A percentile compares a stretch with the other conserved stretches of the same genome.
Conservation (phyloP, 208 protist genomes). For the Leishmania arabica region DNA sequence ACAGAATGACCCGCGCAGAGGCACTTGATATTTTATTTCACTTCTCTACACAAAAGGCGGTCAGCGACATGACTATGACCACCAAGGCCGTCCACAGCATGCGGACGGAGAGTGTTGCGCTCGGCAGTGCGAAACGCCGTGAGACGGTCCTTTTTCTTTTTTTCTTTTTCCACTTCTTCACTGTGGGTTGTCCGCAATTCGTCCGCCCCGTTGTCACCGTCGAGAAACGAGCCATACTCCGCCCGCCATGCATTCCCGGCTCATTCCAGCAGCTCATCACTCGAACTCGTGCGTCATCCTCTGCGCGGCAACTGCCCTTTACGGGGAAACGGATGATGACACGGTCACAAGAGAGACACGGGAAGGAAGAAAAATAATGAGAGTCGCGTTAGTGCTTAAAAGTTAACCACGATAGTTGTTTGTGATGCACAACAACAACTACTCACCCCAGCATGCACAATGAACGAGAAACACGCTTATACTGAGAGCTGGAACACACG, state of each 20-base stretch:
- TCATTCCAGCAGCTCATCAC: background rate
- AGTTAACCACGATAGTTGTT: conserved; percentile 2
- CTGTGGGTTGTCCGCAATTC: background rate
- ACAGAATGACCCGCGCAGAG: background rate
- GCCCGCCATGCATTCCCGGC: background rate
- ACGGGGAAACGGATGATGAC: background rate
- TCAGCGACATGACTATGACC: background rate
- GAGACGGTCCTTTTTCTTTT: background rate
- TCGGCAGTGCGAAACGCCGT: background rate
- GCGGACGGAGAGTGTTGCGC: too few relatives aligned
- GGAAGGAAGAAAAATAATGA: background rate
- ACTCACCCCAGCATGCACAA: background rate
- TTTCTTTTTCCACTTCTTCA: background rate
- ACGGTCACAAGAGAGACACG: background rate
- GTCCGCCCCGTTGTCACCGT: background rate
- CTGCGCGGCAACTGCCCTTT: background rate
- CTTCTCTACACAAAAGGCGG: background rate
- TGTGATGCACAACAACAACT: conserved; percentile 3
- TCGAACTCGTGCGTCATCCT: background rate
- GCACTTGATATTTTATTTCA: background rate
- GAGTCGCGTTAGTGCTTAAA: conserved; percentile 9
- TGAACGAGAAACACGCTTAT: background rate
- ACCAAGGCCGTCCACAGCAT: background rate
- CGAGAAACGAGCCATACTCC: background rate
- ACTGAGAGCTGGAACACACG: background rate